These are phyloP conservation scores for Debaryomycetaceae sp. DNA, from an alignment of 1,139 yeast genomes.

Conservation along the genomic window DNA sequence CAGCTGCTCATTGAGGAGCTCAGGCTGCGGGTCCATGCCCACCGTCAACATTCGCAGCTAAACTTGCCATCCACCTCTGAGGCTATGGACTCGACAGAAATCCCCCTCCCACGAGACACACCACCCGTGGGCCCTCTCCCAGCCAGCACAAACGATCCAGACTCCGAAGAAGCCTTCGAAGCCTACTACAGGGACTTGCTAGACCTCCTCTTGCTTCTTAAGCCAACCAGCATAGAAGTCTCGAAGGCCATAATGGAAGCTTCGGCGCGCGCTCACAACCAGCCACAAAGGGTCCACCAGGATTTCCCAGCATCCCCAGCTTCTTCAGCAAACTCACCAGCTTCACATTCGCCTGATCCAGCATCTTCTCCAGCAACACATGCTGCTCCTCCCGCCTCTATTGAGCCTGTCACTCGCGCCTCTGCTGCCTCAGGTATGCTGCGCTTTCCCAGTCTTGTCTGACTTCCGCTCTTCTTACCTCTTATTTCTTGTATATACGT, in stretches of 20 bases:
- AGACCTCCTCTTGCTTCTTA: neutral
- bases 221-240: neutral
- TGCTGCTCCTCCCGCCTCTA: neutral
- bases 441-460: neutral
- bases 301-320: too few species aligned
- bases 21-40: neutral
- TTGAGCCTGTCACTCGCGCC: neutral
- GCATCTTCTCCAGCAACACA: neutral
- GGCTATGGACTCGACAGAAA: neutral
- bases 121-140: neutral
- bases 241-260: too few species aligned
- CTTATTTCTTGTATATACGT: too few species aligned
- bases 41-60: neutral
- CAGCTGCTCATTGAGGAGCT: neutral
- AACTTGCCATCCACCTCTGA: neutral
- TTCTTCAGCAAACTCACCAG: too few species aligned
- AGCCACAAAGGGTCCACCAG: too few species aligned
- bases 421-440: neutral
- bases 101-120: neutral
- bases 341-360: too few species aligned
- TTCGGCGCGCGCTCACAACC: too few species aligned
- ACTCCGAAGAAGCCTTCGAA: slow-evolving; percentile 2
- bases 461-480: too few species aligned
- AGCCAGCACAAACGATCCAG: neutral
- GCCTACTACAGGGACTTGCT: slow-evolving; percentile 10